Evolutionary conservation across 208 protist species (phyloP).

Genomic region (Leishmania guyanensis): DNA sequence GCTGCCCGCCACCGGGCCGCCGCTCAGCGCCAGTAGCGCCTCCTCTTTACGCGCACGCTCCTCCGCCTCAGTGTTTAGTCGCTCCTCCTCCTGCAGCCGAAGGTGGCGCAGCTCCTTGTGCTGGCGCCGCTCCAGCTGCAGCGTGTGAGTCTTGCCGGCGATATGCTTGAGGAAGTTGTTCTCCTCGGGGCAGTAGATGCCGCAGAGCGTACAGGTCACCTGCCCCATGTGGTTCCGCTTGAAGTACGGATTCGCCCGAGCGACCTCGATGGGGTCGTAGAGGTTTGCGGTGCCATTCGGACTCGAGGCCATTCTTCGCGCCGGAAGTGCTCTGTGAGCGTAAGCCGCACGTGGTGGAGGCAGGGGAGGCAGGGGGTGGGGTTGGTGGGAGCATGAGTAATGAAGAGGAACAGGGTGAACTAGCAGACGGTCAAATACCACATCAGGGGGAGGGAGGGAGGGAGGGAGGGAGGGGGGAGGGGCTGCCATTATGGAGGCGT

Average conservation of each 20-base stretch:
- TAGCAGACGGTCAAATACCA: background rate
- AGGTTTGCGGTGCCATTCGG: conserved; percentile 29
- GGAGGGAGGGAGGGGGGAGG: background rate
- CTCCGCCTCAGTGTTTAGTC: conserved; percentile 45
- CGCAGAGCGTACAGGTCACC: conserved; percentile 79
- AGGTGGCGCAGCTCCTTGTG: conserved; percentile 49
- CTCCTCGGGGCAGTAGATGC: conserved; percentile 79
- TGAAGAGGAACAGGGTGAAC: background rate
- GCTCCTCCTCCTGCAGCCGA: conserved; percentile 69
- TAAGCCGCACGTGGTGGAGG: background rate
- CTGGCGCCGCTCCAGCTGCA: conserved; percentile 69
- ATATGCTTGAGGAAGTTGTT: conserved; percentile 84
- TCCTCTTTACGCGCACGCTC: conserved; percentile 49
- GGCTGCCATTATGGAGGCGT: background rate
- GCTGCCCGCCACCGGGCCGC: conserved; percentile 9
- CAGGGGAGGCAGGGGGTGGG: background rate
- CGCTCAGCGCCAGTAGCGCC: conserved; percentile 44
- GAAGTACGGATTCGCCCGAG: conserved; percentile 65
- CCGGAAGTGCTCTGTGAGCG: background rate
- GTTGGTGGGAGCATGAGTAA: background rate
- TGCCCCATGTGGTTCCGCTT: conserved; percentile 88
- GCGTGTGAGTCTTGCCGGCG: conserved; percentile 73
- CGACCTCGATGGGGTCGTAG: conserved; percentile 61
- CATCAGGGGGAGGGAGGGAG: background rate
- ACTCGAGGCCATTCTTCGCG: conserved; percentile 10